Evolutionary conservation across 2,329 filamentous ascomycete species (phyloP), one percentile per base, ranked within the genome.

Genomic region (Alternaria triticina): DNA sequence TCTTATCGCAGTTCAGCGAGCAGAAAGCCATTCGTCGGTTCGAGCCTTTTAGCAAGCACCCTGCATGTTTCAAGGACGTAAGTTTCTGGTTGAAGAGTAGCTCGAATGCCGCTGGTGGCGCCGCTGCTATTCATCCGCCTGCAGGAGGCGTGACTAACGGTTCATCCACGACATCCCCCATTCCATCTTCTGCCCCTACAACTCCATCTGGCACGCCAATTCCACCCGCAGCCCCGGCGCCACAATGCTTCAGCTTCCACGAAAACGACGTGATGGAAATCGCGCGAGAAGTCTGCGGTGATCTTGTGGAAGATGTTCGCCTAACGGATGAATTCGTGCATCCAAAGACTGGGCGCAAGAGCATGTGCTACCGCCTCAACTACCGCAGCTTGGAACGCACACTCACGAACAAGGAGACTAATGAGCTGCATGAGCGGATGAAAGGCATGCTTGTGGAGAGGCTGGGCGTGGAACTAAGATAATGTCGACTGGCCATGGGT

Each of bases 261-360:
- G 94, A 96, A 79, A 98, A 98, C 81, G 96, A 99, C 80, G 85
- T 98, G 55, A 98, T 98, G 95, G 96, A 98, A 81, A 87, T 97
- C 60, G 92, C 97, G 17, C 89, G 96, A 69, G 90, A 90, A 70
- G 86, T 95, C 50, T 92, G 89, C 10, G 94, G 94, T 54, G 92
- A 97, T 78, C 81, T 89, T 22, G 93, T 96, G 36, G 96, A 99
- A 82, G 93, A 97, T 78, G 95, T 98, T 54, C 85, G 84, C 65
- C 84, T 96, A 27, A 88, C 93, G 56, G 96, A 98, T 80, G 88
- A 93, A 77, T 99, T 98, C 79, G 89, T 87, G 51, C 94, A 98
- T 80, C 94, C 94, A 40, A 94, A 92, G 82, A 94, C 91, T 20
- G 89, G 90, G 5, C 86, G 91, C 70, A 91, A 87, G 82, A 97